A percentile compares a stretch with the other conserved stretches of the same genome.
phyloP scores from a whole-genome alignment of 352 stramenopile genomes.

The Phytopythium mirpurense region DNA sequence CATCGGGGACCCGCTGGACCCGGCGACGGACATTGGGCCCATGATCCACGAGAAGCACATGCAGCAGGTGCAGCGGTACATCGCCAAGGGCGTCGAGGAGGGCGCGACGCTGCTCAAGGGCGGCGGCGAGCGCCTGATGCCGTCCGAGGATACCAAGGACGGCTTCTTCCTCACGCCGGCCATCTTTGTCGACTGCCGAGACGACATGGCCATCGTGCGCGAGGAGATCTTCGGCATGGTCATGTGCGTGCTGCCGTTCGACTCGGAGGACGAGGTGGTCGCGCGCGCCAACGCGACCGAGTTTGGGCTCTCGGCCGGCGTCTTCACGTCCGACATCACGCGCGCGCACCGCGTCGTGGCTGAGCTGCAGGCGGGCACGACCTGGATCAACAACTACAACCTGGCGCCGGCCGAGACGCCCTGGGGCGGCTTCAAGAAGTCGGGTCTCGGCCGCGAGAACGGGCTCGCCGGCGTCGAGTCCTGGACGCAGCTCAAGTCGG shows the following conservation, averaged over 20 bases:
- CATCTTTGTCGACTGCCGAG: conserved; percentile 85
- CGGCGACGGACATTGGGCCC: conserved; percentile 75
- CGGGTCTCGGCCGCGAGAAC: conserved; percentile 91
- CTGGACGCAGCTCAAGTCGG: conserved; percentile 90
- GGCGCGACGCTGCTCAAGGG: conserved; percentile 56
- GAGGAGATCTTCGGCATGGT: conserved; percentile 87
- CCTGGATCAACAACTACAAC: conserved; percentile 91
- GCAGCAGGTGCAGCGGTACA: conserved; percentile 66
- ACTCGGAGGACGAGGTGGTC: conserved; percentile 72
- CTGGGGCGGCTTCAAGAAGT: conserved; percentile 91
- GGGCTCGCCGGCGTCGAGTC: conserved; percentile 77
- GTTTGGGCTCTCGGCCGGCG: conserved; percentile 75
- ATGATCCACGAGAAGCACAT: conserved; percentile 86
- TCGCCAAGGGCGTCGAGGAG: conserved; percentile 45
- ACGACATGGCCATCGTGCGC: conserved; percentile 86
- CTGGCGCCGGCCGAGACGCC: conserved; percentile 78
- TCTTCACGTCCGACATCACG: conserved; percentile 85
- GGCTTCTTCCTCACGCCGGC: conserved; percentile 88
- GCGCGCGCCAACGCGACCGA: conserved; percentile 73
- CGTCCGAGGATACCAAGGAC: conserved; percentile 34
- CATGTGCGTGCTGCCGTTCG: conserved; percentile 73
- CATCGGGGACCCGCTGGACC: conserved; percentile 83
- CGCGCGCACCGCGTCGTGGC: conserved; percentile 68
- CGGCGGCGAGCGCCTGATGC: conserved; percentile 48
- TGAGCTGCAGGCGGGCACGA: conserved; percentile 69